Conservation (phyloP, 441 rosid genomes). For the Eutrema salsugineum region DNA sequence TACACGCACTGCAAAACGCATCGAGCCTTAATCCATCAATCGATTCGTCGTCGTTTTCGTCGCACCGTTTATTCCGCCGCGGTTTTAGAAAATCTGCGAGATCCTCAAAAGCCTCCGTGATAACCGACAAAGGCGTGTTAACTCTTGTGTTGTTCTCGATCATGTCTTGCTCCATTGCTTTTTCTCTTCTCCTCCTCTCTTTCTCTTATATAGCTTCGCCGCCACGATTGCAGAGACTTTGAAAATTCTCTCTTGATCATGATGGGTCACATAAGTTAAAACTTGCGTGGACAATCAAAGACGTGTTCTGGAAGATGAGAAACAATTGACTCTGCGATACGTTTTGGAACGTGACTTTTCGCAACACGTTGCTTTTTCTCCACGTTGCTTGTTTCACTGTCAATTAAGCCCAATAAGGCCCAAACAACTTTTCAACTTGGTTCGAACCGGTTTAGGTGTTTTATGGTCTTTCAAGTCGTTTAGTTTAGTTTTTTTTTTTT, state of each 20-base stretch:
- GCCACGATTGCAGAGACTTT: slow-evolving; percentile 20
- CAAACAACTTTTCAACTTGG: neutral
- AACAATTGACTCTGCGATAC: neutral
- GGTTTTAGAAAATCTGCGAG: slow-evolving; percentile 40
- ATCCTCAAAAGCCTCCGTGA: slow-evolving; percentile 71
- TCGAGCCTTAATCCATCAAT: slow-evolving; percentile 48
- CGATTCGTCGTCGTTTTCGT: neutral
- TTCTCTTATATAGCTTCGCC: slow-evolving; percentile 23
- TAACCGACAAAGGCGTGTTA: slow-evolving; percentile 43
- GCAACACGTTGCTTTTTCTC: neutral
- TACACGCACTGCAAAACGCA: slow-evolving; percentile 68
- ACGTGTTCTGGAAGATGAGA: slow-evolving; percentile 13
- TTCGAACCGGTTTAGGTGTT: neutral
- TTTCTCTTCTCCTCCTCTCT: neutral
- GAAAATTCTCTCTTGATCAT: neutral
- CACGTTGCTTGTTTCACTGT: neutral
- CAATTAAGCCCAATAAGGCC: neutral
- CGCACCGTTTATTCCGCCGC: neutral
- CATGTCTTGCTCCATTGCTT: slow-evolving; percentile 20
- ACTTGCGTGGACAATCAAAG: neutral
- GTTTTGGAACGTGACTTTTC: slow-evolving; percentile 20
- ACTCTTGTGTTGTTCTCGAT: slow-evolving; percentile 18
- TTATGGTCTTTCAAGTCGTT: no score
- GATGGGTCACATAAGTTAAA: neutral
- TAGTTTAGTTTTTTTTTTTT: no score